Evolutionary conservation across 441 rosid species (phyloP), one percentile per base, ranked within the genome.

Genomic region (Breynia disticha): DNA sequence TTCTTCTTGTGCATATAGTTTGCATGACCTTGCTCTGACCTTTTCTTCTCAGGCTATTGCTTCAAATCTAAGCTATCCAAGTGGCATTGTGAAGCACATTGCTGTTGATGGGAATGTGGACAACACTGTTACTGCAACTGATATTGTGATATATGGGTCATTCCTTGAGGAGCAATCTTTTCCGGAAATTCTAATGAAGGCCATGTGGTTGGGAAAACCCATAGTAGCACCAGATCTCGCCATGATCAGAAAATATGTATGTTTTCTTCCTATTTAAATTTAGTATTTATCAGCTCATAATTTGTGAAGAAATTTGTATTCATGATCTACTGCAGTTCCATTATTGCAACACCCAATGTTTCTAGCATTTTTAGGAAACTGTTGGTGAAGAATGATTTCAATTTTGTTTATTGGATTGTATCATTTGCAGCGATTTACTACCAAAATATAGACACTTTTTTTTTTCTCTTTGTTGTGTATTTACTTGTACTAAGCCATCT

Each of bases 121-220:
- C 50, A 63, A 66, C 62, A 59, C 83, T 62, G 76, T 93, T 63
- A 70, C 54, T 65, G 68, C 63, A 59, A 82, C 87, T 67, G 90
- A 87, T 67, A 73, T 87, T 68, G 93, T 93, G 67, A 72, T 89
- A 64, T 81, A 93, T 60, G 96, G 93, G 56, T 84, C 95, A 48
- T 87, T 89, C 60, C 83, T 83, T 6, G 96, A 89, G 79, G 99
- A 89, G 79, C 81, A 79, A 58, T 75, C 89, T 61, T 93, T 89
- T 78, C 99, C 99, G 7, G 82, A 84, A 67, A 70, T 84, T 64
- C 67, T 93, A 72, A 49, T 67, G 70, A 84, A 74, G 77, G 86
- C 96, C 56, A 80, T 89, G 96, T 70, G 78, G 67, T 74, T 76
- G 42, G 95, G 83, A 52, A 87, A 83, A 75, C 84, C 81, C 15